Evolutionary conservation across 1,139 yeast species (phyloP), one percentile per base, ranked within the genome.

Genomic region (Candida pseudoviswanathii): DNA sequence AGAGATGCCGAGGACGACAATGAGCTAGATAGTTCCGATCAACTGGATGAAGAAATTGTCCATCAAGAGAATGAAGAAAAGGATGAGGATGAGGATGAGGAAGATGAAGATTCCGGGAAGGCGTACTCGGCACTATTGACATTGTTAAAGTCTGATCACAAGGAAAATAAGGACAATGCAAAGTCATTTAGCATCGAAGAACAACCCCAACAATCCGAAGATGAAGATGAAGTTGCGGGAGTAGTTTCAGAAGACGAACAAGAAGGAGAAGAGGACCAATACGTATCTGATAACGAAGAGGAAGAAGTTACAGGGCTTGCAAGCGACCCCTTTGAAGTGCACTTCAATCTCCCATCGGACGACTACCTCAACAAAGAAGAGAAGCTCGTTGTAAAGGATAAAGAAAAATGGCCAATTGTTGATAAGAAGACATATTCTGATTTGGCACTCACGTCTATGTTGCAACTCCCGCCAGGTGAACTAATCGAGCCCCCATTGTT

Each of bases 81-180:
- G 24, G 51, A 48, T 7, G 56, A 50, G n/a, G 51, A 46, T 4
- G 60, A 52, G 21, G 54, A 39, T 42, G 7, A 46, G 3, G 46
- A 41, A 5, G 59, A 50, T 10, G 64, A 58, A 41, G 67, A 65
- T 42, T 63, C 64, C 48, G 75, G 75, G 6, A 73, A 77, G 62
- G 94, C 95, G 0, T 89, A 89, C 63, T 80, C 82, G 58, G 96
- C 96, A 0, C 71, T 91, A 47, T 69, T 91, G 62, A 86, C 95
- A 0, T 75, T 89, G 47, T 72, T 90, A 51, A 78, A 78, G 44
- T 72, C 82, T 2, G 89, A 84, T 46, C 81, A 74, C 44, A 63
- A 67, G 26, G 62, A 62, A 41, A 58, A 48, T 40, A 44, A 43
- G 24, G 27, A 37, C 16, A 40, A 25, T 26, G 3, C 33, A 2